Evolutionary conservation across 129 eudicot species (phyloP), one percentile per base, ranked within the genome.

Genomic region (Logfia minima): DNA sequence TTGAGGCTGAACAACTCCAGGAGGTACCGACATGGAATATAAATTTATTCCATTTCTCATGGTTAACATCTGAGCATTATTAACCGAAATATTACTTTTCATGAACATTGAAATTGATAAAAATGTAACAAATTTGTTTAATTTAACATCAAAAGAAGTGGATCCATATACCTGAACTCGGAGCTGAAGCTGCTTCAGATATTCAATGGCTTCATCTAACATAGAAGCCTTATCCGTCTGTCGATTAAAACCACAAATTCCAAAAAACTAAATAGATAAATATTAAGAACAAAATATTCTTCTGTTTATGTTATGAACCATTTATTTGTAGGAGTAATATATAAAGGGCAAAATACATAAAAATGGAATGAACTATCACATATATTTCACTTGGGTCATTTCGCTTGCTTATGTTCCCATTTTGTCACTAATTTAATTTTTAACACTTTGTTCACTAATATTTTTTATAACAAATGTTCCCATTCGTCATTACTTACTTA

Each of bases 121-220:
- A 41, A 0, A 2, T 28, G 70, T n/a, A 10, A 31, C 41, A 28
- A 35, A 39, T 23, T 43, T 64, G 17, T 13, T 48, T 11, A 14
- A 48, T 3, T 48, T 13, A 13, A 48, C 48, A 9, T 61, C 29
- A 61, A 63, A 63, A 53, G 34, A 65, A 76, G 10, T 29, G 72
- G 59, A 45, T 41, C 48, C 48, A 41, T 41, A 41, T 62, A 86
- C 97, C 89, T 91, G 97, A 16, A 91, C 92, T 86, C 88, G 92
- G 61, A 91, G 91, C 84, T 91, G 97, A 70, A 91, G 95, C 86
- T 91, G 95, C 87, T 92, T 92, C n/a, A 92, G 87, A 62, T 92
- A 92, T 70, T 89, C 96, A 77, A 92, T 92, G 22, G 95, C 95
- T 79, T 91, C 94, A 79, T 91, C 97, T 56, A 91, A 87, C 94